A percentile compares a stretch with the other conserved stretches of the same genome.
Evolutionary conservation across 352 stramenopile species (phyloP).

Genomic region (Peronospora belbahrii): DNA sequence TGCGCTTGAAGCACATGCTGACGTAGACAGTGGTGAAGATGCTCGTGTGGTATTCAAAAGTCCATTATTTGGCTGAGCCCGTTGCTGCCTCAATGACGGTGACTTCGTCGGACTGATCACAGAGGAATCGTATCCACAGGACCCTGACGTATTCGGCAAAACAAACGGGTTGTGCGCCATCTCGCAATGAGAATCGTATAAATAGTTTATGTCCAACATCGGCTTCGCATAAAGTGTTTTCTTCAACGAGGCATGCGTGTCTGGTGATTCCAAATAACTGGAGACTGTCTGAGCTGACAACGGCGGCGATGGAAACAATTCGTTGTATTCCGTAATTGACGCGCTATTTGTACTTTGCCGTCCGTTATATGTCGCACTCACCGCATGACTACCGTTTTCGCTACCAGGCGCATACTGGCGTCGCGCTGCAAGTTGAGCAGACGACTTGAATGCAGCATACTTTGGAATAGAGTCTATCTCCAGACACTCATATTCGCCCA

Average conservation of each 20-base stretch:
- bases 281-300: conserved; percentile 11
- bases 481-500: conserved; percentile 65
- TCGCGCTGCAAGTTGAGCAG: conserved; percentile 23
- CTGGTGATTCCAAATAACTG: conserved; percentile 19
- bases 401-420: conserved; percentile 11
- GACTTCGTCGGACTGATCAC: neutral
- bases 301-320: conserved; percentile 27
- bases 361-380: conserved; percentile 20
- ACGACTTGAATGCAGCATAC: conserved; percentile 63
- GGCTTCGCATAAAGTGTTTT: conserved; percentile 19
- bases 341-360: conserved; percentile 15
- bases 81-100: conserved; percentile 2
- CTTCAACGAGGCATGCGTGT: conserved; percentile 2
- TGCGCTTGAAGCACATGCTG: neutral
- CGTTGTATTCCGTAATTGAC: conserved; percentile 17
- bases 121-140: neutral
- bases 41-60: neutral
- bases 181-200: conserved; percentile 59
- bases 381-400: conserved; percentile 15
- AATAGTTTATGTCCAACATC: conserved; percentile 61
- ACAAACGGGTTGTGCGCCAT: conserved; percentile 49
- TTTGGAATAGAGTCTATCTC: conserved; percentile 68
- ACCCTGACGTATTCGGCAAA: conserved; percentile 11
- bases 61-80: neutral
- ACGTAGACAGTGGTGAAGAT: neutral